Conservation (phyloP, 441 rosid species). For the Jatropha multifida region DNA sequence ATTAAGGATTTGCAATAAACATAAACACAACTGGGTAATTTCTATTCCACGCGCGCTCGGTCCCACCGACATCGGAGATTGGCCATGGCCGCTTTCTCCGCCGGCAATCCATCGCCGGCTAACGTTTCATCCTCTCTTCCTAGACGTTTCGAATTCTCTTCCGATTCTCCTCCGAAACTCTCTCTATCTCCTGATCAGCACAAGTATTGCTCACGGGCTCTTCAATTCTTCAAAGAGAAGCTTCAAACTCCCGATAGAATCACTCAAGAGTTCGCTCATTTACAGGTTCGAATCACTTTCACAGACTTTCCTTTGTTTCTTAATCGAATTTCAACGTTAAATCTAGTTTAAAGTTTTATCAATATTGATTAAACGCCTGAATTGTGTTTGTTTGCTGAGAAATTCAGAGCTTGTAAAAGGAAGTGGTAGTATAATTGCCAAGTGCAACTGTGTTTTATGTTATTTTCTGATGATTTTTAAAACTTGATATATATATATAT, state of each 20-base stretch:
- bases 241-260: slow-evolving; percentile 40
- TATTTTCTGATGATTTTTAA: too few relatives aligned
- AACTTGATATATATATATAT: too few relatives aligned
- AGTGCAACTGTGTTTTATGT: too few relatives aligned
- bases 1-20: too few relatives aligned
- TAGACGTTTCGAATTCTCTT: slow-evolving; percentile 39
- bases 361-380: neutral
- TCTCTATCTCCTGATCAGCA: slow-evolving; percentile 58
- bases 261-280: slow-evolving; percentile 46
- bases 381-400: neutral
- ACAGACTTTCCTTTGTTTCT: neutral
- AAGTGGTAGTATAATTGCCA: neutral
- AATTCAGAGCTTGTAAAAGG: neutral
- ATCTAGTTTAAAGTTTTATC: neutral
- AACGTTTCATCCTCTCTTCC: neutral
- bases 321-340: neutral
- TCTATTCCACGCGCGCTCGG: slow-evolving; percentile 36
- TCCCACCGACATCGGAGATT: slow-evolving; percentile 36
- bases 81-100: slow-evolving; percentile 31
- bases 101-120: slow-evolving; percentile 15
- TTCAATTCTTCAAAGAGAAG: slow-evolving; percentile 43
- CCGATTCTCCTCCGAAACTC: slow-evolving; percentile 44
- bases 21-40: slow-evolving; percentile 54
- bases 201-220: slow-evolving; percentile 60
- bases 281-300: slow-evolving; percentile 47